Base-by-base conservation (phyloP, 78 protist genomes). In the Dictyostelium purpureum region DNA sequence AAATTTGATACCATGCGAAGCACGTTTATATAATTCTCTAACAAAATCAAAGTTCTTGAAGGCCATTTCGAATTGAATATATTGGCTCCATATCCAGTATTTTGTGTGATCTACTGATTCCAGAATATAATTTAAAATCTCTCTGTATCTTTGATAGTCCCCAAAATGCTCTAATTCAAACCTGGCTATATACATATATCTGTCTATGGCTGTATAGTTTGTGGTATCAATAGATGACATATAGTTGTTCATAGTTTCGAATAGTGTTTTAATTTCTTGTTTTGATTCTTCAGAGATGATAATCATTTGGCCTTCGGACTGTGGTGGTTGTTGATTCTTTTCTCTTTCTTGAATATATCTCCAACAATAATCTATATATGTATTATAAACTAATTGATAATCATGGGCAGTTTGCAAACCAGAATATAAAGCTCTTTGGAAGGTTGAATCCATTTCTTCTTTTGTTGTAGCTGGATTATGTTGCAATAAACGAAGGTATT, bases 351-450 rank as follows among this genome's bases (percentile, higher is more conserved):
- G 26, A 16, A 69, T 24, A 21, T n/a, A 38, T 42, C 90, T 47
- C 90, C 90, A 82, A 16, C 26, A 18, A 56, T 73, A 73, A 61
- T 85, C 92, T 11, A 85, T 56, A 14, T 37, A 24, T 0, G 79
- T 57, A 31, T 70, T 59, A 33, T 54, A 85, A 16, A 85, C 51
- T 19, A 47, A 19, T 45, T 59, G 40, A 47, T 21, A 70, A 28
- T 85, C 92, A 9, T 56, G n/a, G 14, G 52, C 33, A 18, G 52
- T 28, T 24, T 63, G 9, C 31, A 85, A 47, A 35, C 92, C 92
- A 45, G 92, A 40, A 21, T 59, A 49, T 3, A 85, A 38, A 21
- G 77, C 40, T 28, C 78, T 43, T 59, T 85, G 81, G 43, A 85
- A 85, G 10, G 57, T 76, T 37, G 11, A 43, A 12, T 63, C 71